A percentile compares a stretch with the other conserved stretches of the same genome.
phyloP scores from a whole-genome alignment of 768 basidiomycete genomes.

The Leccinum subgranulosum region DNA sequence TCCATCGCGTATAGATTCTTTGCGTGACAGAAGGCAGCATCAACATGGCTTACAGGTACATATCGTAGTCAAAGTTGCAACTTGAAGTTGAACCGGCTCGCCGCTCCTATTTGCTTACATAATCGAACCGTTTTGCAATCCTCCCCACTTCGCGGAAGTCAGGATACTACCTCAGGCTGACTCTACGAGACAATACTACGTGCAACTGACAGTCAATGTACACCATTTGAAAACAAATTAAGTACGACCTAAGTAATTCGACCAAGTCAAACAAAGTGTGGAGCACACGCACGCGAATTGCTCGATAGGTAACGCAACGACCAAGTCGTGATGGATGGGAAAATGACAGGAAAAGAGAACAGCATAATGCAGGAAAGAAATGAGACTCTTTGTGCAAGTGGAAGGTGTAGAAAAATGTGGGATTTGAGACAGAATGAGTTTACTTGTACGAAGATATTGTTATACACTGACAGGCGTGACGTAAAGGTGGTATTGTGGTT shows the following conservation, averaged over 20 bases:
- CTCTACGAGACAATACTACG: not conserved
- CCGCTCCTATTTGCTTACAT: too few species aligned
- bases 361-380: not conserved
- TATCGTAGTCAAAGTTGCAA: too few species aligned
- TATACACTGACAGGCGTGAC: slow-evolving; percentile 9
- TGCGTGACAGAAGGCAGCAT: not conserved
- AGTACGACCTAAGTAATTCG: slow-evolving; percentile 16
- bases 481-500: slow-evolving; percentile 18
- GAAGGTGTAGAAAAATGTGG: not conserved
- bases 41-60: not conserved
- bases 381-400: not conserved
- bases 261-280: slow-evolving; percentile 12
- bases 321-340: slow-evolving; percentile 7
- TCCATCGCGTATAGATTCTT: not conserved
- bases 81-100: too few species aligned
- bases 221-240: slow-evolving; percentile 19
- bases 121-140: too few species aligned
- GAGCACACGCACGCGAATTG: slow-evolving; percentile 9
- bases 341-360: not conserved
- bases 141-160: too few species aligned
- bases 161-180: not conserved
- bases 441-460: slow-evolving; percentile 14
- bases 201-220: not conserved
- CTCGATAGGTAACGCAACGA: slow-evolving; percentile 11
- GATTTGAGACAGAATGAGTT: slow-evolving; percentile 12